Evolutionary conservation across 1,139 yeast species (phyloP).

Genomic region (Wickerhamomyces sp.): DNA sequence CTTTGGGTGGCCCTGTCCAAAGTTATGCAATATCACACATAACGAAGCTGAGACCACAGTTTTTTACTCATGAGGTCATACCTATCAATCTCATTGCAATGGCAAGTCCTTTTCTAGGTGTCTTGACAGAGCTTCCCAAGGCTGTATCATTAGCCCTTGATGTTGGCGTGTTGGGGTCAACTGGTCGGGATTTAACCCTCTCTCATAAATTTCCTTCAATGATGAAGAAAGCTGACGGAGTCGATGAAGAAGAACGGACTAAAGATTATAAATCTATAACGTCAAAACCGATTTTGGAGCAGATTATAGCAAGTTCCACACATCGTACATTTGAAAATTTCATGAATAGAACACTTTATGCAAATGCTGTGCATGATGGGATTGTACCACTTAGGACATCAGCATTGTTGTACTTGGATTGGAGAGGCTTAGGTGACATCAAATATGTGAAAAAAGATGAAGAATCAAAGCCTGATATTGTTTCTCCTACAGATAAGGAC

Average conservation of each 20-base stretch:
- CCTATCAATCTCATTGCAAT: constrained; percentile 55
- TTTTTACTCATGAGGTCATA: constrained; percentile 38
- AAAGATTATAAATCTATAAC: constrained; percentile 20
- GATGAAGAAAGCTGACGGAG: constrained; percentile 6
- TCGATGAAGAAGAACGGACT: constrained; percentile 4
- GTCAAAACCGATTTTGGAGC: constrained; percentile 43
- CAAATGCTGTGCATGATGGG: constrained; percentile 58
- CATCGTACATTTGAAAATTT: constrained; percentile 44
- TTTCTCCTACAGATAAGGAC: constrained; percentile 13
- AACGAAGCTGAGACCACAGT: constrained; percentile 45
- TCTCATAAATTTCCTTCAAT: constrained; percentile 27
- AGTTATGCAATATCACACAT: constrained; percentile 57
- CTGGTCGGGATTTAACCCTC: constrained; percentile 60
- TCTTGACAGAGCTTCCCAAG: constrained; percentile 54
- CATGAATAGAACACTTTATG: constrained; percentile 37
- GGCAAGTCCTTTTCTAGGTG: constrained; percentile 61
- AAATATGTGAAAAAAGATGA: constrained; percentile 30
- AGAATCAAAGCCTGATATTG: constrained; percentile 4
- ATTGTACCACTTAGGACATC: constrained; percentile 91
- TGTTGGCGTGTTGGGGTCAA: constrained; percentile 58
- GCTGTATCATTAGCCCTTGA: constrained; percentile 54
- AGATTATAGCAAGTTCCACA: constrained; percentile 50
- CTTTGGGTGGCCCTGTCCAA: constrained; percentile 63
- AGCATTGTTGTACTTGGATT: constrained; percentile 67
- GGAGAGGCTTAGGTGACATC: constrained; percentile 55